phyloP scores from a whole-genome alignment of 2,329 filamentous ascomycete species.

The Fusarium cyanostomum region DNA sequence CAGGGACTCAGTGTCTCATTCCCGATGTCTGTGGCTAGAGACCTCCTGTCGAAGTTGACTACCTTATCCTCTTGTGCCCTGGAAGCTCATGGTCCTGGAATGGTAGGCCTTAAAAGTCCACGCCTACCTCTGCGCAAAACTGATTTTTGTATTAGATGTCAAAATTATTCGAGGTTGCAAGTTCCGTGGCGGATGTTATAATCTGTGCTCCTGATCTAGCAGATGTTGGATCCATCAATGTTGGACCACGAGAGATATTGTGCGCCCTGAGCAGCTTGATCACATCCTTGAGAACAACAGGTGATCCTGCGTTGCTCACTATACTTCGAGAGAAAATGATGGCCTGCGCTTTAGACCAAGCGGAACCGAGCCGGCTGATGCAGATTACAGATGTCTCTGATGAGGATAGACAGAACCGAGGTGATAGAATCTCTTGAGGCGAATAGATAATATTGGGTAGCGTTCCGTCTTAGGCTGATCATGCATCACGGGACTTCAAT shows the following conservation, averaged over 20 bases:
- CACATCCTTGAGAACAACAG: constrained; percentile 9
- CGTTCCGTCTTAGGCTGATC: too few relatives aligned
- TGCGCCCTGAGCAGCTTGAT: constrained; percentile 19
- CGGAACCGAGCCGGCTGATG: neutral
- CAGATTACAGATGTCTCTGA: constrained; percentile 15
- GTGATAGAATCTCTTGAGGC: neutral
- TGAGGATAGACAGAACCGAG: neutral
- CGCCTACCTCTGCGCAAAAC: neutral
- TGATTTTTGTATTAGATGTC: constrained; percentile 1
- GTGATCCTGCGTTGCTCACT: constrained; percentile 6
- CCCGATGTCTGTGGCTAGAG: constrained; percentile 16
- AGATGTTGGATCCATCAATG: neutral
- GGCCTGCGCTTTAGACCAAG: constrained; percentile 12
- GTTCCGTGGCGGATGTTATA: constrained; percentile 20
- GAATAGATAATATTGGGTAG: neutral
- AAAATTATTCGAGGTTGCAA: constrained; percentile 26
- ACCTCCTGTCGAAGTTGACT: constrained; percentile 13
- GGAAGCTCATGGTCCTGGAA: constrained; percentile 19
- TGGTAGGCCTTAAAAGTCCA: neutral
- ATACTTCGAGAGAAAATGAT: constrained; percentile 21
- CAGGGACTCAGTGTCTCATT: constrained; percentile 20
- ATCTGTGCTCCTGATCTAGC: constrained; percentile 26
- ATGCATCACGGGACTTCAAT: too few relatives aligned
- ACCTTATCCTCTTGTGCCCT: constrained; percentile 18
- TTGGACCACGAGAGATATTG: constrained; percentile 16